Percentiles rank a stretch among this genome's conserved stretches.
phyloP scores from a whole-genome alignment of 2,329 filamentous ascomycete genomes.

The Reticulascus tulasneorum region DNA sequence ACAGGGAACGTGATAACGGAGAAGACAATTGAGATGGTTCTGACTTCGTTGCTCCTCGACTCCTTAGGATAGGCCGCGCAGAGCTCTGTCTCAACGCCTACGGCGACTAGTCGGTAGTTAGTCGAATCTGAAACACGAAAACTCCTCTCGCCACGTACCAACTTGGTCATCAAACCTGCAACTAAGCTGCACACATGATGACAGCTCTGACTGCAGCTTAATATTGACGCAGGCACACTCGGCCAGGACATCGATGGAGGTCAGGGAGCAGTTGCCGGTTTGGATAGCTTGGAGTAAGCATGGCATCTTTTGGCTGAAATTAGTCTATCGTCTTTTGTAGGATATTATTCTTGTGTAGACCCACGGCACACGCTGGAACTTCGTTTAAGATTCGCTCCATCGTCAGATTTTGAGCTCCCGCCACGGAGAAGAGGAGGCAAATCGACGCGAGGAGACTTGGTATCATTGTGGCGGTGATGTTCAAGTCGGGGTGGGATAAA shows the following conservation, averaged over 20 bases:
- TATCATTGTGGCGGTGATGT: too few relatives aligned
- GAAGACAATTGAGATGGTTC: conserved; percentile 20
- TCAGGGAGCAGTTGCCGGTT: conserved; percentile 12
- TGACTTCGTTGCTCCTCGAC: conserved; percentile 15
- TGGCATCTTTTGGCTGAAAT: conserved; percentile 10
- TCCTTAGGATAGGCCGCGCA: conserved; percentile 17
- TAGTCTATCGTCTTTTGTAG: too few relatives aligned
- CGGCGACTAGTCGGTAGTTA: background rate
- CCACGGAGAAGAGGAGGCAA: too few relatives aligned
- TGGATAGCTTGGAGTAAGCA: conserved; percentile 6
- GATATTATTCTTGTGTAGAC: too few relatives aligned
- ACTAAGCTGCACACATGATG: conserved; percentile 14
- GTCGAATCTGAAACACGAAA: background rate
- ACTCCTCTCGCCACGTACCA: conserved; percentile 1
- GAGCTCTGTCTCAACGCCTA: conserved; percentile 5
- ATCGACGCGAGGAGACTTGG: too few relatives aligned
- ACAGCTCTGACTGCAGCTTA: conserved; percentile 9
- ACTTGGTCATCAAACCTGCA: conserved; percentile 16
- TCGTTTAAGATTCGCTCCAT: too few relatives aligned
- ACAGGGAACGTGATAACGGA: conserved; percentile 10
- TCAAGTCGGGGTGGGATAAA: too few relatives aligned
- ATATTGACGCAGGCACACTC: conserved; percentile 15
- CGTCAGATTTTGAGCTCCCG: too few relatives aligned
- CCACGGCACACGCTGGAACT: too few relatives aligned
- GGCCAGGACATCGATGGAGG: conserved; percentile 7